Conservation (phyloP, 2,329 filamentous ascomycete species). For the Ilyonectria mors-panacis region DNA sequence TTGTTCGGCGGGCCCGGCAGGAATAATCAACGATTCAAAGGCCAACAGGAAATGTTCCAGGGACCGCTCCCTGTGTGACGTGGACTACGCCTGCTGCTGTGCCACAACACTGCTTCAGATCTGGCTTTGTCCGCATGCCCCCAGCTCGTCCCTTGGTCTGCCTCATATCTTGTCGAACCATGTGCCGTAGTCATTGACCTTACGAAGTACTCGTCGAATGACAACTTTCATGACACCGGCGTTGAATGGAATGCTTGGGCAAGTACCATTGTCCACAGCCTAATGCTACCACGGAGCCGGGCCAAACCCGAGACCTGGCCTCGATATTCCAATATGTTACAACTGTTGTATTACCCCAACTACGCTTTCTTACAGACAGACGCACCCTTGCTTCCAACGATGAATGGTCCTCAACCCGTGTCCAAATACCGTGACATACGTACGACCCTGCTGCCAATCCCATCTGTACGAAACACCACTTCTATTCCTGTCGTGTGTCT, state of each 20-base stretch:
- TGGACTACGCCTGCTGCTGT: constrained; percentile 16
- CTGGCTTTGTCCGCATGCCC: constrained; percentile 11
- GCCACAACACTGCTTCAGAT: constrained; percentile 30
- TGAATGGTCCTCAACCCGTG: constrained; percentile 6
- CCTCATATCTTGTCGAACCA: neutral
- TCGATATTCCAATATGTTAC: neutral
- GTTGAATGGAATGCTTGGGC: neutral
- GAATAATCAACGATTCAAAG: constrained; percentile 11
- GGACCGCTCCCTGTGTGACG: constrained; percentile 19
- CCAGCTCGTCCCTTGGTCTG: neutral
- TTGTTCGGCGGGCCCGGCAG: constrained; percentile 24
- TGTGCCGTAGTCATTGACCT: neutral
- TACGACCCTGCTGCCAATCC: neutral
- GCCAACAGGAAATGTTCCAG: neutral
- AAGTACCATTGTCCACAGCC: neutral
- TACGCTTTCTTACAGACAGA: neutral
- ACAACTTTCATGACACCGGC: neutral
- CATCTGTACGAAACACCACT: constrained; percentile 14
- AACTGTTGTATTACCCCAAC: constrained; percentile 1
- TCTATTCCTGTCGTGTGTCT: constrained; percentile 15
- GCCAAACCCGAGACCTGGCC: neutral
- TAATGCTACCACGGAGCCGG: neutral
- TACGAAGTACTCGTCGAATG: neutral
- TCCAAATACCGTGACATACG: neutral
- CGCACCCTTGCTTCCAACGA: neutral